phyloP scores from a whole-genome alignment of 495 filamentous ascomycete genomes.

The Aspergillus olivimuriae region DNA sequence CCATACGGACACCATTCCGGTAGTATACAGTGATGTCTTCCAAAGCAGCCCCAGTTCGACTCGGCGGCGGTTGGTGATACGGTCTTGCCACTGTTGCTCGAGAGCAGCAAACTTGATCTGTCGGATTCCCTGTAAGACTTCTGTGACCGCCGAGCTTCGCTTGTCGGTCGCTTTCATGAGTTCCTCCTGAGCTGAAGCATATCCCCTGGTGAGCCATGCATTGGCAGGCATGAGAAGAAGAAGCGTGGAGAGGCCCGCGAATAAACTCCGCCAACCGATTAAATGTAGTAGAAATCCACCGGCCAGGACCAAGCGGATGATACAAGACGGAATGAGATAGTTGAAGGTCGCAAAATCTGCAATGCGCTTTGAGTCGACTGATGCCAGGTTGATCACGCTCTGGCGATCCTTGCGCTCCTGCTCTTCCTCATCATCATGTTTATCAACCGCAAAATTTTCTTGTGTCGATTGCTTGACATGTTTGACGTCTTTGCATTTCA shows the following conservation, averaged over 20 bases:
- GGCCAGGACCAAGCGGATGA: slow-evolving; percentile 58
- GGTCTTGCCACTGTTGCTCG: slow-evolving; percentile 74
- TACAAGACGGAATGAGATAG: slow-evolving; percentile 50
- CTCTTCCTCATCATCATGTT: slow-evolving; percentile 40
- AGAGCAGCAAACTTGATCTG: slow-evolving; percentile 86
- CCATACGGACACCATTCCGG: slow-evolving; percentile 55
- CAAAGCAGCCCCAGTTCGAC: slow-evolving; percentile 62
- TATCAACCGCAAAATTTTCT: slow-evolving; percentile 12
- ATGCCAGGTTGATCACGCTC: slow-evolving; percentile 72
- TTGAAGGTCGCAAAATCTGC: slow-evolving; percentile 63
- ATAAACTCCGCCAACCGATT: slow-evolving; percentile 65
- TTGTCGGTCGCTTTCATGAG: slow-evolving; percentile 76
- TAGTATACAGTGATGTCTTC: slow-evolving; percentile 57
- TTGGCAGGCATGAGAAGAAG: slow-evolving; percentile 63
- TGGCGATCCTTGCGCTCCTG: slow-evolving; percentile 61
- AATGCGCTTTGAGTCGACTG: slow-evolving; percentile 69
- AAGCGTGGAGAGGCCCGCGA: slow-evolving; percentile 61
- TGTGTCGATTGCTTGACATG: slow-evolving; percentile 30
- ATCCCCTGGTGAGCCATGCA: slow-evolving; percentile 59
- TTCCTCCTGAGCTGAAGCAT: slow-evolving; percentile 57
- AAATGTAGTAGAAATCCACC: slow-evolving; percentile 59
- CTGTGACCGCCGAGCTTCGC: slow-evolving; percentile 72
- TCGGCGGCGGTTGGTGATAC: slow-evolving; percentile 58
- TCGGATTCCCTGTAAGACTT: slow-evolving; percentile 75
- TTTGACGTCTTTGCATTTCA: slow-evolving; percentile 76